phyloP scores from a whole-genome alignment of 306 rosid species.

The Hylodesmum podocarpum region DNA sequence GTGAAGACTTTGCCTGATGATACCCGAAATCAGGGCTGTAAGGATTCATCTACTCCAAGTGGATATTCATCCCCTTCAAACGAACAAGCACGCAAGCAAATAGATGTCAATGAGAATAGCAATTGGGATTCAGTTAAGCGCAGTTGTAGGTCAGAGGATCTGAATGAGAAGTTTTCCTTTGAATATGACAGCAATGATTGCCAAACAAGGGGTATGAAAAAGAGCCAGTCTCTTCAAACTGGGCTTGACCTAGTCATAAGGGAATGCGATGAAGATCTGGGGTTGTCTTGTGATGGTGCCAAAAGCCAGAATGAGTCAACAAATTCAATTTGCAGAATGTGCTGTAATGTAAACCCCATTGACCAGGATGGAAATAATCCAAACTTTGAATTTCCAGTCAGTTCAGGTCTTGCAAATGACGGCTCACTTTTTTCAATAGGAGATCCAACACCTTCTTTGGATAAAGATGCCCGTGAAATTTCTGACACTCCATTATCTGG shows the following conservation, averaged over 20 bases:
- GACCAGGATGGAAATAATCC: slow-evolving; percentile 32
- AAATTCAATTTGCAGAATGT: slow-evolving; percentile 35
- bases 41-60: slow-evolving; percentile 32
- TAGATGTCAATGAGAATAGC: slow-evolving; percentile 23
- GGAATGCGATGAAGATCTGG: slow-evolving; percentile 49
- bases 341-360: slow-evolving; percentile 33
- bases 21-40: slow-evolving; percentile 41
- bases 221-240: slow-evolving; percentile 69
- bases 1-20: slow-evolving; percentile 41
- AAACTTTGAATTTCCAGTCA: slow-evolving; percentile 31
- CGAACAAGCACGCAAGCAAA: slow-evolving; percentile 33
- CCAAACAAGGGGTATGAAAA: slow-evolving; percentile 41
- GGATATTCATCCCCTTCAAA: slow-evolving; percentile 24
- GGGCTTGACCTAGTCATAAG: slow-evolving; percentile 45
- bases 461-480: slow-evolving; percentile 53
- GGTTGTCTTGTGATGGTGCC: slow-evolving; percentile 40
- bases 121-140: slow-evolving; percentile 41
- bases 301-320: slow-evolving; percentile 28
- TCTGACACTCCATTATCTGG: slow-evolving; percentile 48
- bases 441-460: slow-evolving; percentile 46
- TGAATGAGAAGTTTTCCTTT: slow-evolving; percentile 30
- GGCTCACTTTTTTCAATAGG: slow-evolving; percentile 55
- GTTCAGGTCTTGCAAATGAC: slow-evolving; percentile 36
- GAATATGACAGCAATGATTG: slow-evolving; percentile 30
- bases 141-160: slow-evolving; percentile 45